Evolutionary conservation across 2,329 filamentous ascomycete genomes (phyloP).

Genomic region (Penicillium sp.): DNA sequence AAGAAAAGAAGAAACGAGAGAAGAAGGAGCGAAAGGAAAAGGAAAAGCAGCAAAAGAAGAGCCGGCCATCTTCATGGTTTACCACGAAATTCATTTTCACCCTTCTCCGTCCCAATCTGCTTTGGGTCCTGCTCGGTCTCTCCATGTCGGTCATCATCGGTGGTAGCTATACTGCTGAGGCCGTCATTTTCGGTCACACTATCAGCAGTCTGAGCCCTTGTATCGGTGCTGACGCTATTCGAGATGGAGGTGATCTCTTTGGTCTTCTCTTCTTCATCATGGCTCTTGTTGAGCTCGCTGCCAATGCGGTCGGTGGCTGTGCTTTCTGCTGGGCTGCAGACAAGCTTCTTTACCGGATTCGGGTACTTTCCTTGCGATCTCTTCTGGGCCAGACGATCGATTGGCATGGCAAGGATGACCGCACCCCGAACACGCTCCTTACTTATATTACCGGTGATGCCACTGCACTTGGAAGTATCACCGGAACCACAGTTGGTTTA

Average conservation of each 20-base stretch:
- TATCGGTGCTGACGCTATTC: conserved; percentile 44
- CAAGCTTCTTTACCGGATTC: conserved; percentile 56
- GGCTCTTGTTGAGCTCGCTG: conserved; percentile 52
- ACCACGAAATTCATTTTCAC: conserved; percentile 31
- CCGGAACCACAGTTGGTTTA: conserved; percentile 63
- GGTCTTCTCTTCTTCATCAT: conserved; percentile 56
- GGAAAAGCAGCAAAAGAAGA: conserved; percentile 8
- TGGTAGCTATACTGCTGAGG: conserved; percentile 51
- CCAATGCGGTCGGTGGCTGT: conserved; percentile 56
- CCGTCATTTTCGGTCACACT: conserved; percentile 55
- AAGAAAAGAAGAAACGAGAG: conserved; percentile 13
- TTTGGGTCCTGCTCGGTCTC: conserved; percentile 46
- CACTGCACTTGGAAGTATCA: conserved; percentile 60
- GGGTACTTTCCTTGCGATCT: conserved; percentile 57
- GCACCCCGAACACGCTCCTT: conserved; percentile 57
- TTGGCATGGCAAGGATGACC: conserved; percentile 61
- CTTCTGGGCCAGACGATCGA: conserved; percentile 59
- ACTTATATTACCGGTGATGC: conserved; percentile 65
- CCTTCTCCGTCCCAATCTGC: conserved; percentile 39
- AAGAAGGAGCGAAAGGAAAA: conserved; percentile 11
- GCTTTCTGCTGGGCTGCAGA: conserved; percentile 56
- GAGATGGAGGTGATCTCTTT: conserved; percentile 48
- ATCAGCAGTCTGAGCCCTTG: conserved; percentile 53
- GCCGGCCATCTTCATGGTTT: conserved; percentile 20
- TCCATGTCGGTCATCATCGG: conserved; percentile 51